Conservation (phyloP, 2,329 filamentous ascomycete species). For the Botrytis porri region DNA sequence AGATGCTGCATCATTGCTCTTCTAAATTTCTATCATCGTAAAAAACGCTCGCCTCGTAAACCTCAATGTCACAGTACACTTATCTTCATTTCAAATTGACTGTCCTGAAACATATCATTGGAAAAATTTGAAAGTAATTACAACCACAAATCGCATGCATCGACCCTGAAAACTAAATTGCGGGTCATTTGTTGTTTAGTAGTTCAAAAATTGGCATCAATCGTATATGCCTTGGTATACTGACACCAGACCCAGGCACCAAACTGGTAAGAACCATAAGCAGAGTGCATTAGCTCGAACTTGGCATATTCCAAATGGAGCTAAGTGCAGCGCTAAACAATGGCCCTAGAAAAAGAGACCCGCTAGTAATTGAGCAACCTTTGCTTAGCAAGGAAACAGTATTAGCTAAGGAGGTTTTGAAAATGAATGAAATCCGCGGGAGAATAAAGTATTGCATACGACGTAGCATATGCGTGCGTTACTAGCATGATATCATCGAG, state of each 20-base stretch:
- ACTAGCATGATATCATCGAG: neutral
- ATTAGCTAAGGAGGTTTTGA: too few species aligned
- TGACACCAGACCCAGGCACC: neutral
- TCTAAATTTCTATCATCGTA: too few species aligned
- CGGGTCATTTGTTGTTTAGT: neutral
- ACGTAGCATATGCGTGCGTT: too few species aligned
- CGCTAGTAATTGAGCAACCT: neutral
- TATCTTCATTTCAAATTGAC: neutral
- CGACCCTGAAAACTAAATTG: neutral
- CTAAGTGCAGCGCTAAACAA: neutral
- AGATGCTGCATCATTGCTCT: neutral
- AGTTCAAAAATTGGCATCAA: neutral
- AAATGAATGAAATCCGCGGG: too few species aligned
- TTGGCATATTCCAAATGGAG: neutral
- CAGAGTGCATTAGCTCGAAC: neutral
- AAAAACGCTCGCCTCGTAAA: neutral
- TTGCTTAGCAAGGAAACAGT: too few species aligned
- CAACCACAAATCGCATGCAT: neutral
- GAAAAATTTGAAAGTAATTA: neutral
- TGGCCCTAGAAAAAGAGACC: neutral
- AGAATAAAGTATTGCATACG: too few species aligned
- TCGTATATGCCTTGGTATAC: neutral
- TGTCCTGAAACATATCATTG: neutral
- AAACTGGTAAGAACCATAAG: neutral
- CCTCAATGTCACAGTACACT: neutral